Evolutionary conservation across 1,284 basidiomycete species (phyloP), one percentile per base, ranked within the genome.

Genomic region (Bjerkandera adusta): DNA sequence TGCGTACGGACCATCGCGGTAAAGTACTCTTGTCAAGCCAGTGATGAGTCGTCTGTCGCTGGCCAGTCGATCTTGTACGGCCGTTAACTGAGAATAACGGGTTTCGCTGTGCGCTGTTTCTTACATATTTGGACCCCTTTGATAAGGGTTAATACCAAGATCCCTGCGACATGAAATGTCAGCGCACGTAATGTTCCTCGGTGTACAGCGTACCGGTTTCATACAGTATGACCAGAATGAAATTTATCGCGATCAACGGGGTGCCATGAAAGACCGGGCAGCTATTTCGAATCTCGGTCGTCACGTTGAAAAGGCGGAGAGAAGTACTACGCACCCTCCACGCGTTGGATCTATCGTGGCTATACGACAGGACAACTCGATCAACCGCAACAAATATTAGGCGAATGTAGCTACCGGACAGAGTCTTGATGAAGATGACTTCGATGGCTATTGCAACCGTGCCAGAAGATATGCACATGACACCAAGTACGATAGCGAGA

Each of bases 131-230:
- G 45, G 5, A 47, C 29, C 12, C 39, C 45, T 21, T 29, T 38
- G n/a, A 38, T 47, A 4, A 47, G 27, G 8, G 45, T 47, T 7
- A 47, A 22, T 13, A 47, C 24, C 11, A 47, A 36, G 13, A 47
- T 29, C 18, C 21, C 45, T 47, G 20, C 37, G n/a, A 35, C 4
- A 12, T 7, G 32, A 39, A n/a, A 4, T 38, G n/a, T 8, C 13
- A 29, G 22, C 21, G 20, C 4, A 27, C 18, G 2, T 16, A 12
- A 36, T 12, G 15, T n/a, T n/a, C n/a, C n/a, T n/a, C n/a, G n/a
- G n/a, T n/a, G n/a, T n/a, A n/a, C n/a, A n/a, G 29, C 45, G 8
- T 26, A 47, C 45, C 8, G 20, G 45, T 47, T 27, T 47, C 45
- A 18, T 32, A 16, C 3, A 47, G 12, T 15, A 47, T 47, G 15